These are phyloP conservation scores for Tetracladium marchalianum DNA, from an alignment of 495 filamentous ascomycete species.

Conservation along the genomic window DNA sequence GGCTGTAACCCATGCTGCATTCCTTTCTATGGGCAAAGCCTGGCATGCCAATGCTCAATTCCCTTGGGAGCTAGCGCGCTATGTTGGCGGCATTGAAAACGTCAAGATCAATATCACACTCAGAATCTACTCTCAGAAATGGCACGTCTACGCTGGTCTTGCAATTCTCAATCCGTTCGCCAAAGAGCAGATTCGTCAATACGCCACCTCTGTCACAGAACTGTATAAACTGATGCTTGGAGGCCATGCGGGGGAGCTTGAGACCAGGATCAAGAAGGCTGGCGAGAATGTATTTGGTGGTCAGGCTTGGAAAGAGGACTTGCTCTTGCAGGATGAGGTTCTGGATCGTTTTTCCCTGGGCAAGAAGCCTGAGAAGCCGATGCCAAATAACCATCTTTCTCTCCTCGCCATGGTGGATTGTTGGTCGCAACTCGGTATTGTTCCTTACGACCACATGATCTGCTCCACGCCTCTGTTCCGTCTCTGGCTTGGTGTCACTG, in stretches of 20 bases:
- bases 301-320: conserved; percentile 43
- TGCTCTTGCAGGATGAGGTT: conserved; percentile 70
- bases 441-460: conserved; percentile 98
- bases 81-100: conserved; percentile 95
- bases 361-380: conserved; percentile 41
- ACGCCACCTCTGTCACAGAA: conserved; percentile 85
- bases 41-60: conserved; percentile 91
- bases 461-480: conserved; percentile 98
- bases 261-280: conserved; percentile 64
- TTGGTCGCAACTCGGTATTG: conserved; percentile 86
- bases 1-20: conserved; percentile 94
- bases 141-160: conserved; percentile 97
- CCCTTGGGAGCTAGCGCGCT: conserved; percentile 88
- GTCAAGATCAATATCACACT: conserved; percentile 97
- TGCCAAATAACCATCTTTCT: conserved; percentile 85
- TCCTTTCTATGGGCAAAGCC: conserved; percentile 92
- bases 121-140: conserved; percentile 96
- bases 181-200: conserved; percentile 85
- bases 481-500: conserved; percentile 93
- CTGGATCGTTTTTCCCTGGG: conserved; percentile 81
- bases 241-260: conserved; percentile 71
- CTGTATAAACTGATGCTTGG: conserved; percentile 94
- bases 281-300: conserved; percentile 68
- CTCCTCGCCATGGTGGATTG: conserved; percentile 98
- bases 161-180: conserved; percentile 93